Evolutionary conservation across 169 alveolate species (phyloP).

Genomic region (Plasmodium coatneyi): DNA sequence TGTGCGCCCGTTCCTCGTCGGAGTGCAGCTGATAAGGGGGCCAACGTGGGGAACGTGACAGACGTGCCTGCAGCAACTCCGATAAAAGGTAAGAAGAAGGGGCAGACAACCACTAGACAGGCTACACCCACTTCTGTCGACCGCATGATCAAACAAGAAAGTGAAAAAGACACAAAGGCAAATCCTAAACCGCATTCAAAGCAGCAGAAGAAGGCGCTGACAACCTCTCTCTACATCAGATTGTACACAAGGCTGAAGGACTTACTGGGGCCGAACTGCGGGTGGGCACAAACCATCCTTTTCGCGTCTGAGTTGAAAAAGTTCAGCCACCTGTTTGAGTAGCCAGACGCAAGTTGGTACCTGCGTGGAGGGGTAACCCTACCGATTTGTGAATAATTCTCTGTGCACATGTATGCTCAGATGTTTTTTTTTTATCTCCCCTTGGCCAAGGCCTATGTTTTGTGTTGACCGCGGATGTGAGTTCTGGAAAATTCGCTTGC

Average conservation of each 20-base stretch:
- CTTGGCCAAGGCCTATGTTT: background rate
- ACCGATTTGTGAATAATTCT: background rate
- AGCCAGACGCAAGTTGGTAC: background rate
- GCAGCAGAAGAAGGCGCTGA: conserved; percentile 29
- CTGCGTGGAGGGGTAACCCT: background rate
- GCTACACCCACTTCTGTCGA: background rate
- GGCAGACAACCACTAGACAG: background rate
- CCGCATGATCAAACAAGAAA: background rate
- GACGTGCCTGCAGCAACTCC: background rate
- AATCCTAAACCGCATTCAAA: background rate
- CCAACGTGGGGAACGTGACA: background rate
- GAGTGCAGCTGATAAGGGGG: background rate
- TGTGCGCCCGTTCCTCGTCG: background rate
- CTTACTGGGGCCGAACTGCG: conserved; percentile 68
- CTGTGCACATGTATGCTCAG: background rate
- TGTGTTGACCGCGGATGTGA: background rate
- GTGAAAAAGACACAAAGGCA: background rate
- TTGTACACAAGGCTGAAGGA: conserved; percentile 36
- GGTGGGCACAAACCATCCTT: conserved; percentile 76
- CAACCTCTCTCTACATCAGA: conserved; percentile 39
- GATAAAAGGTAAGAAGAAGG: background rate
- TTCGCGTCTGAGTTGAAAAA: conserved; percentile 56
- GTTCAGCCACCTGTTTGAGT: conserved; percentile 39
- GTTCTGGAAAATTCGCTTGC: background rate
- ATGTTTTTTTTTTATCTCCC: background rate